Conservation (phyloP, 73 alveolate genomes). For the Diophrys sp. region DNA sequence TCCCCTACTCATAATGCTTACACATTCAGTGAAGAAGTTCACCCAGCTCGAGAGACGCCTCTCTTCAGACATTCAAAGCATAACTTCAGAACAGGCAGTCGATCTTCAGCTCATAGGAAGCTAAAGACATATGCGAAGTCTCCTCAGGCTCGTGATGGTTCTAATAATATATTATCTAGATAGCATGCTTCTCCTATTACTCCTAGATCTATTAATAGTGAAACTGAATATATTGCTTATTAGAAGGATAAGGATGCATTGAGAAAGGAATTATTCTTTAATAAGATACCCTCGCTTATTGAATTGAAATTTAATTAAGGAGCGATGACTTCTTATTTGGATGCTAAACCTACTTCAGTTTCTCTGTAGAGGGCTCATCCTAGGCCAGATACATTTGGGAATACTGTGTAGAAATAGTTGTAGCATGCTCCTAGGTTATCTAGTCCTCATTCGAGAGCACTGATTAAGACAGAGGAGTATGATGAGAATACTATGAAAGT, state of each 20-base stretch:
- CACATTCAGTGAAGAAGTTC: too few species aligned
- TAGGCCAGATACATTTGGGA: background rate
- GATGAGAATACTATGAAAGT: background rate
- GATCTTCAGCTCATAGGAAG: too few species aligned
- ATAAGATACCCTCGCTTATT: background rate
- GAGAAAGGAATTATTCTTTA: background rate
- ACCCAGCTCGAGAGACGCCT: too few species aligned
- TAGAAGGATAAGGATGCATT: background rate
- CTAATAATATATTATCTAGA: too few species aligned
- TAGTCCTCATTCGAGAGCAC: background rate
- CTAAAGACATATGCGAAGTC: too few species aligned
- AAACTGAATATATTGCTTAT: background rate
- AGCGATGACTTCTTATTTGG: background rate
- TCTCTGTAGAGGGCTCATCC: background rate
- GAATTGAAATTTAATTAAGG: background rate
- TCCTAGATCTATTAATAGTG: background rate
- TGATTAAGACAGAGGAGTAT: background rate
- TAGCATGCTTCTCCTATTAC: too few species aligned
- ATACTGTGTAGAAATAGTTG: background rate
- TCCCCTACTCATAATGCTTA: too few species aligned
- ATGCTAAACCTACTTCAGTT: background rate
- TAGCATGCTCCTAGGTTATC: background rate
- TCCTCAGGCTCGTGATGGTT: too few species aligned
- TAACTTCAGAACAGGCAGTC: too few species aligned
- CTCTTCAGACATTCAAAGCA: too few species aligned